Evolutionary conservation across 106 monocot species (phyloP).

Genomic region (Platanthera guangdongensis): DNA sequence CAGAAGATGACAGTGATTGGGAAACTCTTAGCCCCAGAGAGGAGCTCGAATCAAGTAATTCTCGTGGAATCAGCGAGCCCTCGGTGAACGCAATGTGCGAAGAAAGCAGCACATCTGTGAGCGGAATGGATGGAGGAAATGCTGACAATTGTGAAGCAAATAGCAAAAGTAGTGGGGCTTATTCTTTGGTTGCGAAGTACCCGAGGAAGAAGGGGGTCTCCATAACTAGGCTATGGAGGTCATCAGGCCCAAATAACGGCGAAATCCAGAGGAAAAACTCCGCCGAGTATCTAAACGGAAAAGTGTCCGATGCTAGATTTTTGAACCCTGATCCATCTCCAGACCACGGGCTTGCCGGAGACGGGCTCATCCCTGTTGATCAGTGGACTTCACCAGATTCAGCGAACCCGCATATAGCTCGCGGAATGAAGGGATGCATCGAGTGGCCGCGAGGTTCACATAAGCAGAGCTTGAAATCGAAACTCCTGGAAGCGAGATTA

Average conservation of each 20-base stretch:
- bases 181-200: conserved; percentile 31
- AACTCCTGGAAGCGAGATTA: conserved; percentile 45
- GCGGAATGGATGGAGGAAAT: conserved; percentile 41
- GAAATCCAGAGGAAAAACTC: conserved; percentile 38
- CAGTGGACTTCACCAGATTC: conserved; percentile 65
- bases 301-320: conserved; percentile 34
- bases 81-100: conserved; percentile 48
- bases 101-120: conserved; percentile 41
- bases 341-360: conserved; percentile 22
- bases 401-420: conserved; percentile 32
- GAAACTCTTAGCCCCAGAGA: conserved; percentile 72
- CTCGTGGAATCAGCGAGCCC: conserved; percentile 58
- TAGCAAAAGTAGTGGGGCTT: conserved; percentile 45
- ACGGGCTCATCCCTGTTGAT: conserved; percentile 28
- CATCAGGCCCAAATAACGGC: conserved; percentile 27
- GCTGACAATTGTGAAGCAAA: conserved; percentile 21
- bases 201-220: conserved; percentile 58
- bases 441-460: conserved; percentile 37
- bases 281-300: conserved; percentile 28
- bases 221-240: conserved; percentile 64
- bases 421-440: conserved; percentile 41
- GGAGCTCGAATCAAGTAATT: conserved; percentile 66
- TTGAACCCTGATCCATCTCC: conserved; percentile 44
- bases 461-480: conserved; percentile 39
- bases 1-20: conserved; percentile 78